Evolutionary conservation across 345 rosid species (phyloP).

Genomic region (Carallia brachiata): DNA sequence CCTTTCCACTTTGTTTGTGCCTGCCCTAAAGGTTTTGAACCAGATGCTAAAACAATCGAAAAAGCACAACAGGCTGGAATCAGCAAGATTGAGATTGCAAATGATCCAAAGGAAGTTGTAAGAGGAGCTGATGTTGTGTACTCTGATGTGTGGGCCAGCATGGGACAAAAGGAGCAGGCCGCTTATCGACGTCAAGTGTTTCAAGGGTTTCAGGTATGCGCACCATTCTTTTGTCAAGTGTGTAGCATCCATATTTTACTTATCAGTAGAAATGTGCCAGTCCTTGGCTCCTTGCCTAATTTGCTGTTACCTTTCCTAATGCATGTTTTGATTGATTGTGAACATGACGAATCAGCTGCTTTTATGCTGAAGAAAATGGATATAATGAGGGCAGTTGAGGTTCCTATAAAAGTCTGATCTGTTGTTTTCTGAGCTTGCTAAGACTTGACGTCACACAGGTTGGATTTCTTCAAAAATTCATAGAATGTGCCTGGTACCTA

Average conservation of each 20-base stretch:
- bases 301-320: background rate
- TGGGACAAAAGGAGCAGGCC: conserved; percentile 99
- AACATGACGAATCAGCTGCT: background rate
- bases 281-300: background rate
- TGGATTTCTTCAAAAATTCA: no score
- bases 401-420: background rate
- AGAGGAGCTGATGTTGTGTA: conserved; percentile 93
- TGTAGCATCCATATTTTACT: background rate
- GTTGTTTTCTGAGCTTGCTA: no score
- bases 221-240: background rate
- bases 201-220: conserved; percentile 84
- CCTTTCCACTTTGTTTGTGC: conserved; percentile 96
- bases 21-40: conserved; percentile 87
- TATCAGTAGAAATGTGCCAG: background rate
- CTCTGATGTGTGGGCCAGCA: conserved; percentile 98
- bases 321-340: background rate
- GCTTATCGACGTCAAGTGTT: conserved; percentile 71
- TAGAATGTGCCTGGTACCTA: no score
- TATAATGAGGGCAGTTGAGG: background rate
- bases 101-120: conserved; percentile 88
- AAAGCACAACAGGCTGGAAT: conserved; percentile 74
- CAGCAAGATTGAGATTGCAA: conserved; percentile 84
- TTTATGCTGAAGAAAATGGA: background rate
- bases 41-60: conserved; percentile 68
- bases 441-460: no score